Base-by-base conservation (phyloP, 768 basidiomycete species). In the Chalciporus chontae region DNA sequence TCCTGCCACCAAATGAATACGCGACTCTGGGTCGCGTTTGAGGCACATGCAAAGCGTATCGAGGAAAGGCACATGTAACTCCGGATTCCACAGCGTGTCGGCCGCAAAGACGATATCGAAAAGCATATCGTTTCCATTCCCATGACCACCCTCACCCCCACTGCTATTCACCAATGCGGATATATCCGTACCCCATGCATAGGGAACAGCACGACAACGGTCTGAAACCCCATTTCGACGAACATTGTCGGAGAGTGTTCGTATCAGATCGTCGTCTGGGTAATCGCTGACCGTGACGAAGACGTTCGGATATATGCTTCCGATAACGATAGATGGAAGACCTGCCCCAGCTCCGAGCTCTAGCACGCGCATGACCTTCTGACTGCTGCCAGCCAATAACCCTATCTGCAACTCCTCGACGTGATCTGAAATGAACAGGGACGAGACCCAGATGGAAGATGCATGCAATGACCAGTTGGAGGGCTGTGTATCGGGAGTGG, bases 301-400 rank as follows among this genome's bases (percentile, higher is more conserved):
- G 27, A 61, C 66, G 43, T 68, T 57, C 5, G 65, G 64, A 61
- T 73, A 73, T 10, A 64, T 53, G 60, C 77, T 81, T 4, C 86
- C 79, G 59, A 89, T 73, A 39, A 78, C 63, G 47, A 90, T 86
- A 39, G 85, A 78, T 1, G 88, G 87, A 19, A 90, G 72, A 4
- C 88, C 88, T 0, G 86, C 83, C 2, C 80, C 83, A 1, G 88
- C 85, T 7, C 88, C 88, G 9, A 90, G 70, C 61, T 90, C 88
- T 6, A 90, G 74, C n/a, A 89, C 55, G 31, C 60, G 67, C 26
- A 71, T 44, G 40, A 62, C 18, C 17, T 62, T 45, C 23, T 13
- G 54, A 13, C 45, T 45, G 36, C 24, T 8, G 3, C n/a, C n/a
- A n/a, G 66, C 31, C 55, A 64, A 63, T 7, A 51, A 36, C 39